These are phyloP conservation scores for Hygrophila difformis DNA, from an alignment of 257 asterid genomes.

Conservation along the genomic window DNA sequence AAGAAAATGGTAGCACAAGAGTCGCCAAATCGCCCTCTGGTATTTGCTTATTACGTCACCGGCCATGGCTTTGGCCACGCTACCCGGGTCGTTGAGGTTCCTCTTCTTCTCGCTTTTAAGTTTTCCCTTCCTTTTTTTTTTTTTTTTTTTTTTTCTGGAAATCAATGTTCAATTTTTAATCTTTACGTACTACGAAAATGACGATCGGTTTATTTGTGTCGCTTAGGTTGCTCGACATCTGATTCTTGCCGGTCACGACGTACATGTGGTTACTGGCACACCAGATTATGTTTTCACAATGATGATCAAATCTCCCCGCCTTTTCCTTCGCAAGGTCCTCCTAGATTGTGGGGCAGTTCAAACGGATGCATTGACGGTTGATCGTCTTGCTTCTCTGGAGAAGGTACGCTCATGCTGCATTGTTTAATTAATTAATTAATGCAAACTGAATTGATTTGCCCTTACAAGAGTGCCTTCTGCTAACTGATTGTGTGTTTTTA, in stretches of 20 bases:
- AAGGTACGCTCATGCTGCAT: slow-evolving; percentile 27
- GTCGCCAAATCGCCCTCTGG: slow-evolving; percentile 34
- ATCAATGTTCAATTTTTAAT: too few relatives aligned
- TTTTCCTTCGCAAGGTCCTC: slow-evolving; percentile 75
- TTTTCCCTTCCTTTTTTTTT: too few relatives aligned
- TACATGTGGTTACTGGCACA: slow-evolving; percentile 95
- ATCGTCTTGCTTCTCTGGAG: slow-evolving; percentile 94
- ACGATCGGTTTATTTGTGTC: not conserved
- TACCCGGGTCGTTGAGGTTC: slow-evolving; percentile 91
- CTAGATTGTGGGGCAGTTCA: slow-evolving; percentile 99
- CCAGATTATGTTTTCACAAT: slow-evolving; percentile 85
- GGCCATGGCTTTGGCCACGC: slow-evolving; percentile 99
- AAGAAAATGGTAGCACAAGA: slow-evolving; percentile 43
- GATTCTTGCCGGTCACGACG: slow-evolving; percentile 81
- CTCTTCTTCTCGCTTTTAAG: not conserved
- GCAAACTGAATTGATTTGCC: too few relatives aligned
- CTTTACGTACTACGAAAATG: too few relatives aligned
- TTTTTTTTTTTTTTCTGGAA: too few relatives aligned
- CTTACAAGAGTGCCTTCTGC: too few relatives aligned
- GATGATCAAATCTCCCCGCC: slow-evolving; percentile 74
- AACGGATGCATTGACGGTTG: slow-evolving; percentile 99
- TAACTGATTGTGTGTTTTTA: not conserved
- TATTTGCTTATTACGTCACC: slow-evolving; percentile 87
- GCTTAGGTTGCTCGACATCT: slow-evolving; percentile 89
- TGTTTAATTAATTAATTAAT: too few relatives aligned